Base-by-base conservation (phyloP, 73 alveolate genomes). In the Paramecium tetraurelia region DNA sequence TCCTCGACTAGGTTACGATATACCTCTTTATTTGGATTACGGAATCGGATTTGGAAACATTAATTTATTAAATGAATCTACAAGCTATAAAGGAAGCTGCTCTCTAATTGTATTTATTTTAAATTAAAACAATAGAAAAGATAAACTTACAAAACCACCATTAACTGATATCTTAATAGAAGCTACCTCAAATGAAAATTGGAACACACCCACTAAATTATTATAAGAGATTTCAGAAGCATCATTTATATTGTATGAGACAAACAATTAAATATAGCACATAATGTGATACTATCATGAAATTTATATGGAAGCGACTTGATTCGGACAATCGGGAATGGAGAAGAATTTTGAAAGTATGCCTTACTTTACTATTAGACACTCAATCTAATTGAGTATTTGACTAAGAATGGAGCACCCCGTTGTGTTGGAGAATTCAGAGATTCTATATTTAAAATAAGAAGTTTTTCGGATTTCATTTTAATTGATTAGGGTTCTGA, bases 141-240 rank as follows among this genome's bases (percentile, higher is more conserved):
- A 75, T 44, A 75, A 75, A 40, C 33, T 75, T 3, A 35, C 87
- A 14, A 75, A 75, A 38, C 22, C 87, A 7, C 68, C 87, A 16
- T n/a, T 75, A 3, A 21, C 18, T 14, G 38, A 75, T 31, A 36
- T 14, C 7, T 36, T 75, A 21, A 36, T 14, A 12, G 87, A 75
- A 40, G 87, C 87, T 10, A 75, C 87, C 4, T 75, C 87, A n/a
- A 75, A 75, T 75, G 87, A 75, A 75, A 75, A 75, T 75, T 75
- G 59, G 58, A 75, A 75, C 14, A 40, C 87, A 11, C 87, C 87
- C 7, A 75, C 87, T 16, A 75, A 40, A 36, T 36, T 75, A 4
- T 36, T 75, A 16, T 75, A 75, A 36, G 87, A 75, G n/a, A 75
- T 75, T 33, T 36, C 87, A 14, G 87, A 75, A 16, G 87, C 87